Evolutionary conservation across 345 rosid genomes (phyloP), one percentile per base, ranked within the genome.

Genomic region (Anastatica hierochuntica): DNA sequence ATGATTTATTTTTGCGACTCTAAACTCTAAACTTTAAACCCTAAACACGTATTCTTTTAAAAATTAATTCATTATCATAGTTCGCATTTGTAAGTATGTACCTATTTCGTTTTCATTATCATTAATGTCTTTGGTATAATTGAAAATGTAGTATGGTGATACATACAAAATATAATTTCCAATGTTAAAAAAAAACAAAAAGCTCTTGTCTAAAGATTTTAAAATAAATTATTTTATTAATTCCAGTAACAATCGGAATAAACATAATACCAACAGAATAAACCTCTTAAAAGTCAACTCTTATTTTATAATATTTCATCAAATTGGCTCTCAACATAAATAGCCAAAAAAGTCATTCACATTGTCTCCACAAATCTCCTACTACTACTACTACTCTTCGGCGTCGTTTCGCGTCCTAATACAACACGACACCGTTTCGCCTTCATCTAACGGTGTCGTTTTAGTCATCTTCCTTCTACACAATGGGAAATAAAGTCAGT

Each of bases 401-500:
- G 4, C 48, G 16, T 9, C 64, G 41, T 39, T 39, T 39, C 27
- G 47, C 9, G 26, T 37, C 54, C 66, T 16, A 0, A 6, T 72
- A 47, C 59, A 68, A 60, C 74, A 67, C 45, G 82, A 74, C 49
- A 60, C 65, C 57, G 60, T 38, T 26, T 29, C 15, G 2, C 2
- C 20, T 33, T n/a, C 12, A 24, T 23, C 4, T 13, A 37, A 36
- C 39, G 53, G n/a, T 9, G 14, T 1, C 47, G 40, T 43, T 53
- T 10, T 35, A 2, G 1, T 12, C 8, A 12, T 2, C 14, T 8
- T 20, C 4, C 2, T 10, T n/a, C 19, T 27, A n/a, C 36, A 10
- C 15, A 8, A 88, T 88, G 96, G 96, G 96, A 30, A 84, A 80
- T 49, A 63, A 80, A 56, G 40, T 65, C 9, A 64, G 75, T 19